Evolutionary conservation across 192 early-diverging fungal genomes (phyloP), one percentile per base, ranked within the genome.

Genomic region (Pilaira anomala): DNA sequence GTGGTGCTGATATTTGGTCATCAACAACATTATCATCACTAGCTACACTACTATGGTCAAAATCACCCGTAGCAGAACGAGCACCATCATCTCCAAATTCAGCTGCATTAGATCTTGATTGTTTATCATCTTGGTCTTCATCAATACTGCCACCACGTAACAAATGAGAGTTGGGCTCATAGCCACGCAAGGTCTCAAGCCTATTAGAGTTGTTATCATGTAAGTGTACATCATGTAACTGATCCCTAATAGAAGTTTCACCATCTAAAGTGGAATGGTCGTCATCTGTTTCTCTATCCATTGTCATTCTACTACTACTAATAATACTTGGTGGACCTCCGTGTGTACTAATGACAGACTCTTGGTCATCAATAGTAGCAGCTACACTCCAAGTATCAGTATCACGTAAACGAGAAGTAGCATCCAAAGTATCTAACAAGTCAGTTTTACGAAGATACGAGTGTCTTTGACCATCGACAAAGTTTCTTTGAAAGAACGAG

Each of bases 301-400:
- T 4, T 14, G 58, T 61, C 40, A 66, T 28, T 50, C 60, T 56
- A 11, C 64, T 59, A 33, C 65, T 62, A 19, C 58, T 66, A 18
- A 53, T 60, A 19, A 58, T 46, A 24, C 56, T 62, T 7, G 61
- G 45, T 29, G 52, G 60, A 0, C 65, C 65, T 16, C 74, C 74
- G 39, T 69, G 68, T 5, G 60, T 68, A 48, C 74, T 76, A 28
- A 76, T 54, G 7, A 76, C 69, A 1, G 68, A 71, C 22, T 76
- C 69, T 49, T 69, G 65, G 44, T 76, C 74, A 48, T 76, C 74
- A 62, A 76, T 60, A 12, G 74, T 76, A 7, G 74, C 74, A 7
- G 74, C 74, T 3, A 76, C 74, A 59, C 68, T 70, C 74, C 74
- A 76, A 0, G 64, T 30, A 44, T 76, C 74, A n/a, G 74, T 71